Conservation (phyloP, 371 early-diverging fungal genomes). For the Chytridium lagenaria region DNA sequence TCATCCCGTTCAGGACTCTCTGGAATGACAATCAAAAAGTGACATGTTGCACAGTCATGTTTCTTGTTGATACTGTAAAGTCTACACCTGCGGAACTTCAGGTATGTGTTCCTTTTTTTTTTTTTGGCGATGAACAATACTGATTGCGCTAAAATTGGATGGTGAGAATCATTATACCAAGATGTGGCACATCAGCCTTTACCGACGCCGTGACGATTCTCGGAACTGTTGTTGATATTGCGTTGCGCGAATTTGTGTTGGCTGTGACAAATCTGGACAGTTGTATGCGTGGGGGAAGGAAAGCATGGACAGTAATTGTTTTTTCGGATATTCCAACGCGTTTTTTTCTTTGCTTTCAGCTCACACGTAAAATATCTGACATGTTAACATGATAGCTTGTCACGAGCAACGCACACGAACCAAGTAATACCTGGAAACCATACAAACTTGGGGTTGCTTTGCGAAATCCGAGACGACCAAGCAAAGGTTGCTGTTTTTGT, state of each 20-base stretch:
- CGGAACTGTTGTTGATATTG: background rate
- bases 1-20: background rate
- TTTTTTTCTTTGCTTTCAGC: no score
- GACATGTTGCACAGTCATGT: background rate
- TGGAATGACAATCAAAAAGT: conserved; percentile 6
- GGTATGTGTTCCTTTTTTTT: no score
- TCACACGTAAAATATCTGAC: no score
- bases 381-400: no score
- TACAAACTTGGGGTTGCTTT: background rate
- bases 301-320: background rate
- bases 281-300: conserved; percentile 4
- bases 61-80: background rate
- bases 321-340: no score
- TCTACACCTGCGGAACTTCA: background rate
- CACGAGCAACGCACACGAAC: background rate
- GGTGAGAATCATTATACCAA: background rate
- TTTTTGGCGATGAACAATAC: no score
- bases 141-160: no score
- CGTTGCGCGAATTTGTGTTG: background rate
- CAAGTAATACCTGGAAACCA: background rate
- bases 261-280: background rate
- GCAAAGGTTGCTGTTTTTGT: background rate
- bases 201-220: background rate
- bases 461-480: background rate
- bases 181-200: background rate